Conservation (phyloP, 371 early-diverging fungal genomes). For the Mucor ambiguus region DNA sequence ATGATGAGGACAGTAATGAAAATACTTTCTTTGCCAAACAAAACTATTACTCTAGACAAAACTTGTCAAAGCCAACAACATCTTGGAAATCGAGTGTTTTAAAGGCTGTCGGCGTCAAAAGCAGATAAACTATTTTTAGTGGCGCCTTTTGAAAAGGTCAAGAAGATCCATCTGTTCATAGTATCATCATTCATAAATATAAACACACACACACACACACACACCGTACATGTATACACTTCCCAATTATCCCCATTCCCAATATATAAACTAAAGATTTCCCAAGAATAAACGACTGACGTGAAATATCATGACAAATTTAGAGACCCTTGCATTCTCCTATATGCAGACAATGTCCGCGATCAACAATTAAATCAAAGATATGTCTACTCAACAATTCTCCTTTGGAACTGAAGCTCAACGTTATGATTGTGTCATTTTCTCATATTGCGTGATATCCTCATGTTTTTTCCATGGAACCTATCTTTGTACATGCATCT, state of each 20-base stretch:
- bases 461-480: not conserved
- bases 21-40: not conserved
- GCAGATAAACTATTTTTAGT: constrained; percentile 4
- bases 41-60: constrained; percentile 4
- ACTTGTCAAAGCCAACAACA: not conserved
- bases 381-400: not conserved
- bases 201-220: too few relatives aligned
- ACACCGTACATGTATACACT: not conserved
- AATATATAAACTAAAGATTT: not conserved
- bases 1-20: constrained; percentile 1
- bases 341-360: not conserved
- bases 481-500: not conserved
- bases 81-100: constrained; percentile 6
- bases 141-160: not conserved
- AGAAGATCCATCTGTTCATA: constrained; percentile 1
- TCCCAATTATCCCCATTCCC: not conserved
- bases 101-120: constrained; percentile 6
- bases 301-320: not conserved
- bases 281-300: not conserved
- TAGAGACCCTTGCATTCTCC: not conserved
- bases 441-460: not conserved
- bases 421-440: not conserved
- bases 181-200: not conserved
- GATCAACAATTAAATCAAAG: not conserved
- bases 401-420: not conserved